Percentiles rank a stretch among this genome's conserved stretches.
phyloP scores from a whole-genome alignment of 805 yeast species.

The Danielia reshetovae region DNA sequence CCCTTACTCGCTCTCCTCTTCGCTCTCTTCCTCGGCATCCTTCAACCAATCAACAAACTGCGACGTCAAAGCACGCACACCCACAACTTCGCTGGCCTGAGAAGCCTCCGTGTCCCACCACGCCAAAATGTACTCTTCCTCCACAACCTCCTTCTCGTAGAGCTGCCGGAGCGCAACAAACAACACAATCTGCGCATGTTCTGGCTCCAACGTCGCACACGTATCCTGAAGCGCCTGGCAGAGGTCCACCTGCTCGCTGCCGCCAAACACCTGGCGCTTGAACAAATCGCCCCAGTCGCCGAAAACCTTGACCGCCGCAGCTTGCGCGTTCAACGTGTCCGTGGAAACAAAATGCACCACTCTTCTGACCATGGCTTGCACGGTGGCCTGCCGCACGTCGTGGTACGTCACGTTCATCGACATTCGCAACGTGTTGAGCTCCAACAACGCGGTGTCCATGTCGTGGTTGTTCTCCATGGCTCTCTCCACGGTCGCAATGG shows the following conservation, averaged over 20 bases:
- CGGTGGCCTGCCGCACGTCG: conserved; percentile 83
- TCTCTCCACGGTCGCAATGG: conserved; percentile 88
- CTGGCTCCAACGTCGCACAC: conserved; percentile 32
- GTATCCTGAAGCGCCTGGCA: conserved; percentile 47
- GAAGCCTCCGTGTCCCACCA: conserved; percentile 68
- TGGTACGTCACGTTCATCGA: conserved; percentile 94
- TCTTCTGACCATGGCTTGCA: conserved; percentile 64
- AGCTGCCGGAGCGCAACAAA: conserved; percentile 53
- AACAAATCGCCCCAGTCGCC: conserved; percentile 79
- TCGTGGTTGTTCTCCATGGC: conserved; percentile 92
- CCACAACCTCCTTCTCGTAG: conserved; percentile 78
- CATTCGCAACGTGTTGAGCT: conserved; percentile 93
- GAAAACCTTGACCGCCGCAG: conserved; percentile 74
- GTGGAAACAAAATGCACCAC: conserved; percentile 73
- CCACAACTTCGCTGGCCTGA: conserved; percentile 38
- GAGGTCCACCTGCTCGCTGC: conserved; percentile 73
- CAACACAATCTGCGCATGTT: conserved; percentile 47
- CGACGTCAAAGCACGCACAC: conserved; percentile 53
- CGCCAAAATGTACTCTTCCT: conserved; percentile 69
- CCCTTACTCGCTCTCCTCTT: conserved; percentile 24
- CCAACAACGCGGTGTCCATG: conserved; percentile 86
- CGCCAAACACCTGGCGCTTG: conserved; percentile 79
- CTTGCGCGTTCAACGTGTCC: conserved; percentile 69
- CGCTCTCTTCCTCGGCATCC: conserved; percentile 66
- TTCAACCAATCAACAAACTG: conserved; percentile 86